phyloP scores from a whole-genome alignment of 352 stramenopile species.

The Phytophthora ramorum region DNA sequence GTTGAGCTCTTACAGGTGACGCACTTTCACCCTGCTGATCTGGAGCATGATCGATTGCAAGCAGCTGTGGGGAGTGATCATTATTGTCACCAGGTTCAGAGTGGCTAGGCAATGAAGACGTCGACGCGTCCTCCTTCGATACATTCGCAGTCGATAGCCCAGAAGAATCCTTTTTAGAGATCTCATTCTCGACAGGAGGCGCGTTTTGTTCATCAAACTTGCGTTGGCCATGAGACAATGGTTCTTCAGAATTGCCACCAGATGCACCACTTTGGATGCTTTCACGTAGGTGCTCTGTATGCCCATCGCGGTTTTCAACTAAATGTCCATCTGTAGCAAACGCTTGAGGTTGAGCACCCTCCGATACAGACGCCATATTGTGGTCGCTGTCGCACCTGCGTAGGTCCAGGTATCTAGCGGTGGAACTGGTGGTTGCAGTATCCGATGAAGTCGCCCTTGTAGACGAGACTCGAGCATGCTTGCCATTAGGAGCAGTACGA shows the following conservation, averaged over 20 bases:
- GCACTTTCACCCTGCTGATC: background rate
- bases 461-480: background rate
- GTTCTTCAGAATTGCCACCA: background rate
- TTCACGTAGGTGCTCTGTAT: background rate
- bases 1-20: background rate
- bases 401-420: conserved; percentile 31
- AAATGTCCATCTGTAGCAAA: background rate
- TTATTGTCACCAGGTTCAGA: background rate
- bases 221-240: background rate
- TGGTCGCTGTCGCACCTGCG: conserved; percentile 28
- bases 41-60: background rate
- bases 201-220: background rate
- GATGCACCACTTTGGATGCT: background rate
- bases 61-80: background rate
- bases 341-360: background rate
- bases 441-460: background rate
- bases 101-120: background rate
- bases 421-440: background rate
- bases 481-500: background rate
- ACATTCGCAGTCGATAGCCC: background rate
- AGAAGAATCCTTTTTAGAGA: background rate
- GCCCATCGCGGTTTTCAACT: background rate
- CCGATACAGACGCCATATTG: conserved; percentile 5
- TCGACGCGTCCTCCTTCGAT: background rate
- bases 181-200: background rate